Conservation (phyloP, 768 basidiomycete species). For the Asterophora parasitica region DNA sequence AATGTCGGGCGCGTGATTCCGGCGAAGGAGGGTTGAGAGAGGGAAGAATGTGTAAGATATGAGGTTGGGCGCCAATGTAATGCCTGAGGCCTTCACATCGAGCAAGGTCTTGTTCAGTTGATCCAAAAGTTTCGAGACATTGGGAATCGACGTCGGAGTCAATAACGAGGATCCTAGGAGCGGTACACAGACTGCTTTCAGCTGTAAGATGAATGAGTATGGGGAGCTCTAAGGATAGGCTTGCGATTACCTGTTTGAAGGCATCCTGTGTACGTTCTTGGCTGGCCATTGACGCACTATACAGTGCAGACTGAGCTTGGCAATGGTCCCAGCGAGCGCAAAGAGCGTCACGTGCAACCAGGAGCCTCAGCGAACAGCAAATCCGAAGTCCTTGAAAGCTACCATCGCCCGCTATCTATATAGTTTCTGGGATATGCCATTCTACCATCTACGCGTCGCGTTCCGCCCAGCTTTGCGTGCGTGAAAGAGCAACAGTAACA, state of each 20-base stretch:
- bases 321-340: no score
- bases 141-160: constrained; percentile 46
- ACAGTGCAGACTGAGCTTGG: no score
- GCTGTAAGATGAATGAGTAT: constrained; percentile 26
- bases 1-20: constrained; percentile 62
- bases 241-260: constrained; percentile 32
- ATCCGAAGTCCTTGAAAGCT: no score
- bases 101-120: constrained; percentile 46
- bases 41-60: constrained; percentile 88
- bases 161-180: constrained; percentile 69
- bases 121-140: constrained; percentile 47
- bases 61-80: constrained; percentile 48
- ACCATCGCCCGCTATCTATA: no score
- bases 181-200: constrained; percentile 77
- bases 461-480: no score
- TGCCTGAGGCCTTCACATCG: constrained; percentile 33
- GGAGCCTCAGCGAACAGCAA: no score
- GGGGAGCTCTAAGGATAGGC: not conserved
- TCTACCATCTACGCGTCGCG: no score
- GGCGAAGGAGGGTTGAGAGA: constrained; percentile 75
- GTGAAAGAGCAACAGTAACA: no score
- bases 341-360: not conserved
- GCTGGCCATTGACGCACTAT: constrained; percentile 12
- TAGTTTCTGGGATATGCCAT: no score
- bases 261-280: constrained; percentile 22